Base-by-base conservation (phyloP, 2,329 filamentous ascomycete genomes). In the Microcyclospora tardicrescens region DNA sequence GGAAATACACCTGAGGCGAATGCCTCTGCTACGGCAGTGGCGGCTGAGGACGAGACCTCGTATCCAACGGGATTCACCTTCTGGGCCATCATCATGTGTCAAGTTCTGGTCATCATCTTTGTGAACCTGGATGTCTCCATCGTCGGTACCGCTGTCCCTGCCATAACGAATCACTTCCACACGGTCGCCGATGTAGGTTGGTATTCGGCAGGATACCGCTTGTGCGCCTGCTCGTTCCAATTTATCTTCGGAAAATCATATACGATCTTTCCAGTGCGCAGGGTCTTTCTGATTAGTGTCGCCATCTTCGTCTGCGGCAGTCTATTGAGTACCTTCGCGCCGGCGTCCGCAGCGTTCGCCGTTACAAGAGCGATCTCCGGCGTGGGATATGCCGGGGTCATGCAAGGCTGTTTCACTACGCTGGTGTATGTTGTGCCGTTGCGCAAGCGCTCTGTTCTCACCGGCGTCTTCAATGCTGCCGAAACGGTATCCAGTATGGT, bases 361-460 rank as follows among this genome's bases (percentile, higher is more conserved):
- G 59, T 61, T 2, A 71, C 70, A 2, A 60, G 71, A 10, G 62
- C 66, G 0, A 45, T 75, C 8, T 67, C 72, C 42, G 72, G 72
- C 5, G 54, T 68, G 6, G 70, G 68, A 2, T 68, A 65, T 16
- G 69, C 68, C 6, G 71, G 71, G 1, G 56, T 74, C 16, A 52
- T 68, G 34, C 58, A 58, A 2, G 35, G 47, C 16, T 34, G 37
- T 42, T 43, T 51, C 24, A 46, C 35, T 5, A 67, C 66, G 43
- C 56, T 68, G 15, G 40, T 40, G 4, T 42, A 43, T 10, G 43
- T 44, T 13, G 28, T 55, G 9, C 57, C 57, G 0, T 38, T 60
- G 0, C 39, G 45, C 16, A 54, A 47, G 33, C 45, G 58, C 2
- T 53, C 60, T 1, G 11, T 56, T 16, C 48, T 48, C 34, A 40